These are phyloP conservation scores for Yamadazyma diddensiae DNA, from an alignment of 1,139 yeast genomes.

Conservation along the genomic window DNA sequence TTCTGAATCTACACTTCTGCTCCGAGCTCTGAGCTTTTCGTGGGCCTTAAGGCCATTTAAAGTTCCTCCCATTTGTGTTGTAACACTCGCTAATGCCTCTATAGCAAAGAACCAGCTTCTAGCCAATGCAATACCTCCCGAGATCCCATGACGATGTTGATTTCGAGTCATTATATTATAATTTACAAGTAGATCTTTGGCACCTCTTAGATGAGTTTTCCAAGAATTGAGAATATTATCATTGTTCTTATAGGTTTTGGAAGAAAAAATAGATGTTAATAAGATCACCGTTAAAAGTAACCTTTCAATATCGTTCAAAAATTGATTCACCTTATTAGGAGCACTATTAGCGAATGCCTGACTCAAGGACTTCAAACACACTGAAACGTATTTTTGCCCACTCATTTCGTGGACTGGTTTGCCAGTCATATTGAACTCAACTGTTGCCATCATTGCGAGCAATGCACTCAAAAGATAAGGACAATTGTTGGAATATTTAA, in stretches of 20 bases:
- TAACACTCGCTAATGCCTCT: conserved; percentile 35
- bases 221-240: conserved; percentile 25
- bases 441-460: conserved; percentile 38
- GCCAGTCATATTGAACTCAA: conserved; percentile 34
- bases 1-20: conserved; percentile 8
- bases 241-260: conserved; percentile 20
- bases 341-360: conserved; percentile 27
- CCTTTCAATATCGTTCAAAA: conserved; percentile 33
- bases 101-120: conserved; percentile 46
- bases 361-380: conserved; percentile 31
- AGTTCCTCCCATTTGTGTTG: conserved; percentile 33
- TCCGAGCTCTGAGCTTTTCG: background rate
- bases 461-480: conserved; percentile 35
- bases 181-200: conserved; percentile 35
- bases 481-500: conserved; percentile 33
- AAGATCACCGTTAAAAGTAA: conserved; percentile 37
- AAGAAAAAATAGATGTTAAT: conserved; percentile 37
- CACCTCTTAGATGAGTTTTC: conserved; percentile 42
- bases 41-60: conserved; percentile 9
- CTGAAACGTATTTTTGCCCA: conserved; percentile 29
- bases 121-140: conserved; percentile 43
- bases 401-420: conserved; percentile 27
- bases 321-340: conserved; percentile 15
- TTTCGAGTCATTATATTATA: conserved; percentile 24
- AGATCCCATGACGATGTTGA: conserved; percentile 15